Evolutionary conservation across 108 stramenopile genomes (phyloP), one percentile per base, ranked within the genome.

Genomic region (Cyclotella cryptica): DNA sequence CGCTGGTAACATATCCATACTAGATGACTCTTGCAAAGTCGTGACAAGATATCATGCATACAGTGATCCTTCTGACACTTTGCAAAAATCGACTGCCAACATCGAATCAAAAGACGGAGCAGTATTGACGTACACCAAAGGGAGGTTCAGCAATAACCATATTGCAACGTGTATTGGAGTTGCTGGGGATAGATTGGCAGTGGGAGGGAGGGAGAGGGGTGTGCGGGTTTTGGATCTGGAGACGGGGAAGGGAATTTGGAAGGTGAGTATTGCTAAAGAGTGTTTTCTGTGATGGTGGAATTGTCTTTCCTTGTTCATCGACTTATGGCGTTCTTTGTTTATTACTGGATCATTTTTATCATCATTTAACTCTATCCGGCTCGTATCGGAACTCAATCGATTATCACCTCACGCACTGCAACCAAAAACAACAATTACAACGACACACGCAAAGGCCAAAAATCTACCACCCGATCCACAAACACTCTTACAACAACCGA

Each of bases 381-480:
- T 35, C 35, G 35, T 35, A 35, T 35, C 6, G 35, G 35, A 35
- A 35, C 35, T n/a, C 2, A 35, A 35, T 6, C 35, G 35, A 35
- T n/a, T n/a, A n/a, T n/a, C n/a, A n/a, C n/a, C n/a, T n/a, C n/a
- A n/a, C n/a, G n/a, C n/a, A 35, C 6, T 35, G 4, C 35, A 35
- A 35, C 35, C 35, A 35, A 35, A 35, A 35, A 35, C 35, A 35
- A 35, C 35, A 35, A 35, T 5, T 6, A 35, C 6, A 35, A 47
- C 24, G 17, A 47, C 11, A 28, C 22, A 1, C 35, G 49, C 39
- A 27, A 15, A 94, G 73, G 87, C 92, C 22, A 95, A 95, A 73
- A 95, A 95, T 82, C 55, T 93, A 47, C 86, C 91, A 42, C 90
- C 94, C 10, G 90, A 95, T 86, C 91, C 91, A 19, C 92, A 90